Conservation (phyloP, 106 monocot species). For the Dendrobium huoshanense region DNA sequence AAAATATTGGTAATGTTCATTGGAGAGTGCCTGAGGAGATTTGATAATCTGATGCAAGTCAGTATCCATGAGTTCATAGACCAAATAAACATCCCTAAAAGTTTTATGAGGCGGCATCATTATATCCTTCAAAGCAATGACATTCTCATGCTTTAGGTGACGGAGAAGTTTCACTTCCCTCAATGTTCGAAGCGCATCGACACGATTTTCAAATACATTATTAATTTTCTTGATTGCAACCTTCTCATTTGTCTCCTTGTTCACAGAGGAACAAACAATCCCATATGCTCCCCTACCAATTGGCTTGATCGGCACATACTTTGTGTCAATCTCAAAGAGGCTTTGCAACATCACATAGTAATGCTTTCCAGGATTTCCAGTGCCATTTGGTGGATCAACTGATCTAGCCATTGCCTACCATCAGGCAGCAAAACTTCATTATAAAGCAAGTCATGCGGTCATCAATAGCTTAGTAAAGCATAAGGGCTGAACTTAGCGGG, state of each 20-base stretch:
- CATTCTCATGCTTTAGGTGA: conserved; percentile 55
- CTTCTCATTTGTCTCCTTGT: conserved; percentile 59
- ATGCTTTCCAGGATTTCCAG: conserved; percentile 47
- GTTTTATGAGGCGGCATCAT: conserved; percentile 52
- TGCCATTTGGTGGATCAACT: conserved; percentile 59
- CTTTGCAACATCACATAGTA: conserved; percentile 67
- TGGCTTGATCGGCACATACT: conserved; percentile 66
- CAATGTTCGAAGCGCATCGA: conserved; percentile 64
- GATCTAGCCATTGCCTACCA: conserved; percentile 39
- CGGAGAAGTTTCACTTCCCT: conserved; percentile 65
- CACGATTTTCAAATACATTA: conserved; percentile 64
- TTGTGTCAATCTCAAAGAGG: conserved; percentile 67
- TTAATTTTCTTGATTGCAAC: conserved; percentile 73
- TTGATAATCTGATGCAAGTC: conserved; percentile 75
- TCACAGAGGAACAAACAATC: conserved; percentile 64
- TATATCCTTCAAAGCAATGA: conserved; percentile 64
- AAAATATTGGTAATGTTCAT: conserved; percentile 75
- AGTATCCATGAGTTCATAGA: conserved; percentile 74
- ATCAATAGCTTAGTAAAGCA: neutral
- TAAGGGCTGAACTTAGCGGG: neutral
- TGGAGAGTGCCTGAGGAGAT: conserved; percentile 61
- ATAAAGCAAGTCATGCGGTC: neutral
- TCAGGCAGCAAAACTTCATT: neutral
- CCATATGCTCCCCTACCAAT: conserved; percentile 76
- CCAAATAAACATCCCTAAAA: conserved; percentile 72